Base-by-base conservation (phyloP, 805 yeast species). In the Cyberlindnera subsufficiens region DNA sequence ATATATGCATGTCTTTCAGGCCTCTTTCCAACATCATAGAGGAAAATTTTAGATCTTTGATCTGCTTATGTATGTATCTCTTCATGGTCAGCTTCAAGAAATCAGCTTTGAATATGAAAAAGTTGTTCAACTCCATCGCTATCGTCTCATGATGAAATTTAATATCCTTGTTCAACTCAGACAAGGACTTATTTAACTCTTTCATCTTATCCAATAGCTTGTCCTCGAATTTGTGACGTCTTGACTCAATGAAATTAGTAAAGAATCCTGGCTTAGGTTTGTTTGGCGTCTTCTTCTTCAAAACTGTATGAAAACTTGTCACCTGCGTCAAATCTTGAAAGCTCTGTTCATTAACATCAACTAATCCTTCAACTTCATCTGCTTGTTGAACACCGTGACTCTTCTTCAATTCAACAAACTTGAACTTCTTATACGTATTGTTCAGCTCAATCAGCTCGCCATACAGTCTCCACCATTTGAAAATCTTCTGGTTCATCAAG, bases 51-150 rank as follows among this genome's bases (percentile, higher is more conserved):
- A 64, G 43, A 36, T 51, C 56, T 29, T 51, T 45, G 3, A 70
- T 42, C 33, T 63, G 61, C 29, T 47, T 58, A 27, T 47, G 43
- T 2, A 63, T 61, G 42, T 56, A 68, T 30, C 60, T 61, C 40
- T 59, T 65, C 31, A 78, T 52, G 2, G 66, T 63, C 38, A 66
- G 59, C 32, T 53, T 46, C 33, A 75, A 45, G 44, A 75, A 68
- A 1, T 59, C 58, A 3, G 72, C 59, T 51, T 75, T 75, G 60
- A 73, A 79, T 40, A 66, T 68, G 50, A 82, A 61, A 46, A 75
- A 81, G 39, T 72, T 75, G 40, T 80, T 80, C 16, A 82, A 64
- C 56, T 80, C 84, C 39, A 77, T 72, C 1, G 90, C 89, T 3
- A 82, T 50, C 2, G 59, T 51, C 52, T 84, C 91, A 58, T 84